Conservation (phyloP, 2,329 filamentous ascomycete genomes). For the Fusarium stilboides region DNA sequence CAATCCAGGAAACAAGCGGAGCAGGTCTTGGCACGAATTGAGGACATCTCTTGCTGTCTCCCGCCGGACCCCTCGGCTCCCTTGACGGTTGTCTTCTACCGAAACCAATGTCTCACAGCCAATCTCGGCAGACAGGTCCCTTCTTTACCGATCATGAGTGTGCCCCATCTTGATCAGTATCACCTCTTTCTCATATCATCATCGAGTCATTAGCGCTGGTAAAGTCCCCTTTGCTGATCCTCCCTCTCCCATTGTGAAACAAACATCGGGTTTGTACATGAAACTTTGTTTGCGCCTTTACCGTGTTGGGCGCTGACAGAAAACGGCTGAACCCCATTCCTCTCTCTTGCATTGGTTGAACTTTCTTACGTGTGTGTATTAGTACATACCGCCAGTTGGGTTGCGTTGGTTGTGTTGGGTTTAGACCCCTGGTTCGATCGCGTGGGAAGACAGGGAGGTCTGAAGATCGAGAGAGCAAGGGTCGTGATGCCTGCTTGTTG, state of each 20-base stretch:
- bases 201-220: neutral
- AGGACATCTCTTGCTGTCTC: neutral
- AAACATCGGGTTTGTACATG: constrained; percentile 3
- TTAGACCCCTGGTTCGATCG: constrained; percentile 35
- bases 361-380: constrained; percentile 1
- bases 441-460: constrained; percentile 31
- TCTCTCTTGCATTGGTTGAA: neutral
- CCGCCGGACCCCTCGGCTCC: neutral
- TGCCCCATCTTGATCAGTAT: too few relatives aligned
- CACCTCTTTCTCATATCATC: too few relatives aligned
- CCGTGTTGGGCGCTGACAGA: constrained; percentile 19
- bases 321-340: constrained; percentile 13
- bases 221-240: neutral
- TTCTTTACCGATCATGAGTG: too few relatives aligned
- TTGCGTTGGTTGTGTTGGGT: neutral
- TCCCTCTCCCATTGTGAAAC: neutral
- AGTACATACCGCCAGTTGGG: neutral
- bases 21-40: neutral
- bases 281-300: constrained; percentile 11
- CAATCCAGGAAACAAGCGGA: neutral
- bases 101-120: too few relatives aligned
- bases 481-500: neutral
- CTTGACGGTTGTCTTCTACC: too few relatives aligned
- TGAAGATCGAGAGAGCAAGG: constrained; percentile 42
- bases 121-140: too few relatives aligned